phyloP scores from a whole-genome alignment of 495 filamentous ascomycete genomes.

The Aspergillus sparsus region DNA sequence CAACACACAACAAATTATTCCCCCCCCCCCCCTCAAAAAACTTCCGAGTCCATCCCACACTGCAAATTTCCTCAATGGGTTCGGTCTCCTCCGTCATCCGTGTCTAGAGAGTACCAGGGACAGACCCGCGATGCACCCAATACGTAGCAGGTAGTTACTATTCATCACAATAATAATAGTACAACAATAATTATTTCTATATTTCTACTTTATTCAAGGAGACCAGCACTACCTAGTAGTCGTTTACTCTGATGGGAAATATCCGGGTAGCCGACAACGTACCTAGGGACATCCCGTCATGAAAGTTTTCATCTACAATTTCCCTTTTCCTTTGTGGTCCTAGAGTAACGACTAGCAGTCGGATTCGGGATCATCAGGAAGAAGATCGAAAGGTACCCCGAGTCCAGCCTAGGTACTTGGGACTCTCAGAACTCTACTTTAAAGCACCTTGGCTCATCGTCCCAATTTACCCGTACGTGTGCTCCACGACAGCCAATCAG shows the following conservation, averaged over 20 bases:
- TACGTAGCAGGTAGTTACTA: no score
- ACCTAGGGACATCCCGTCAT: not conserved
- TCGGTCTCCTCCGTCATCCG: no score
- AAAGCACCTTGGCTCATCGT: not conserved
- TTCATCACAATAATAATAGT: no score
- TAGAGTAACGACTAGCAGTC: not conserved
- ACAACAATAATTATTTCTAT: no score
- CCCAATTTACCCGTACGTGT: slow-evolving; percentile 21
- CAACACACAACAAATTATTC: no score
- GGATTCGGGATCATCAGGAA: slow-evolving; percentile 4
- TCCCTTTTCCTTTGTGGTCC: not conserved
- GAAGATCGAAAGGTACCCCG: not conserved
- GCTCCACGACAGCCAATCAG: slow-evolving; percentile 30
- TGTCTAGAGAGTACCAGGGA: no score
- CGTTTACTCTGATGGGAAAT: not conserved
- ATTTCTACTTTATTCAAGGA: not conserved
- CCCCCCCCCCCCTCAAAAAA: no score
- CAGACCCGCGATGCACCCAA: no score
- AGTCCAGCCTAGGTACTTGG: not conserved
- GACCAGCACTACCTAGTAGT: not conserved
- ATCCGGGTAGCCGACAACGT: not conserved
- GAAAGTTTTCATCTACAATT: no score
- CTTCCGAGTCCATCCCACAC: no score
- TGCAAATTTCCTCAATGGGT: no score
- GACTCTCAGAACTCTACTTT: not conserved